A percentile compares a stretch with the other conserved stretches of the same genome.
Evolutionary conservation across 1,284 basidiomycete genomes (phyloP).

Genomic region (Austroboletus novae-zelandiae): DNA sequence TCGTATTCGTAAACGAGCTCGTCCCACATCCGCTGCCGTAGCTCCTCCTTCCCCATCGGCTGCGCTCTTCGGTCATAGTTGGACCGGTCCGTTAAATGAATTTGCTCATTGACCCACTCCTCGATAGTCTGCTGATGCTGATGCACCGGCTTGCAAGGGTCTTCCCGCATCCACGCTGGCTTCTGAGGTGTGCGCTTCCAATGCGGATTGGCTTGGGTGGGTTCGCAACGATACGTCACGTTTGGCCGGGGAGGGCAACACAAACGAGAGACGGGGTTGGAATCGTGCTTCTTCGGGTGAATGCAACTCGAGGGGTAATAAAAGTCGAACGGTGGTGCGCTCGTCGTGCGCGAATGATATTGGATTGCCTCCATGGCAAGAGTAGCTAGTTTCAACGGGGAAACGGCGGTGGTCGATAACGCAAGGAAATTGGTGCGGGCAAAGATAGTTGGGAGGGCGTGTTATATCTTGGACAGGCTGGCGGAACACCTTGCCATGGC

Average conservation of each 20-base stretch:
- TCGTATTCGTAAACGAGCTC: conserved; percentile 49
- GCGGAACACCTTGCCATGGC: conserved; percentile 30
- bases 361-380: conserved; percentile 30
- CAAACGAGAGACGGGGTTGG: conserved; percentile 13
- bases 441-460: conserved; percentile 16
- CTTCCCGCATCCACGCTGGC: conserved; percentile 56
- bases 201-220: conserved; percentile 23
- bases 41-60: conserved; percentile 27
- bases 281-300: conserved; percentile 27
- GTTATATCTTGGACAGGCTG: conserved; percentile 32
- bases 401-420: conserved; percentile 9
- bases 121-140: conserved; percentile 46
- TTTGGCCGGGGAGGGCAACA: conserved; percentile 24
- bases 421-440: conserved; percentile 12
- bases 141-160: conserved; percentile 41
- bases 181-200: conserved; percentile 47
- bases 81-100: conserved; percentile 33
- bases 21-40: conserved; percentile 45
- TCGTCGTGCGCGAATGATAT: conserved; percentile 26
- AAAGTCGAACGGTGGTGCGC: conserved; percentile 18
- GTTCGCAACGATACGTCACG: conserved; percentile 22
- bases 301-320: conserved; percentile 10
- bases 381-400: conserved; percentile 1
- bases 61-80: conserved; percentile 23
- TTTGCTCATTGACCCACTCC: conserved; percentile 58